phyloP scores from a whole-genome alignment of 805 yeast species.

The Saturnispora sekii region DNA sequence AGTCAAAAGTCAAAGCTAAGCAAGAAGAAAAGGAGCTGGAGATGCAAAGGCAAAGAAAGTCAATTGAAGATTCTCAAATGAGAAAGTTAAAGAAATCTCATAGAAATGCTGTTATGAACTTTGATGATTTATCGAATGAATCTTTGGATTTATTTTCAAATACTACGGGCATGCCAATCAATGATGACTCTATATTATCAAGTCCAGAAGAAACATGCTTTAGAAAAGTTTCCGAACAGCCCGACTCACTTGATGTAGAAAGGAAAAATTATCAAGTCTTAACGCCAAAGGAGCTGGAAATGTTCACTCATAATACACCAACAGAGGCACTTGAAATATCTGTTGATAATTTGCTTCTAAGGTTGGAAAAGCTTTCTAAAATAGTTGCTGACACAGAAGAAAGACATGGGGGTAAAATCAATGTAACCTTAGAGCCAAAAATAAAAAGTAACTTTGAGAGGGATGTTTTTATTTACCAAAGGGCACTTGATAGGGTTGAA shows the following conservation, averaged over 20 bases:
- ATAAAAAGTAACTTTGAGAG: background rate
- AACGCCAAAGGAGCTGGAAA: background rate
- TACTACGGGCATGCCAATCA: background rate
- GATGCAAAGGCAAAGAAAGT: background rate
- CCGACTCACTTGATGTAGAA: background rate
- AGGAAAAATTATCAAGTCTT: background rate
- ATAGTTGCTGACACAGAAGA: background rate
- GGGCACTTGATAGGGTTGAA: constrained; percentile 3
- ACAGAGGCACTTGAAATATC: constrained; percentile 5
- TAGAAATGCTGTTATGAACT: background rate
- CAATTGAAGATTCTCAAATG: background rate
- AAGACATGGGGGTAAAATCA: background rate
- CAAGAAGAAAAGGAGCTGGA: background rate
- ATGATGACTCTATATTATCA: background rate
- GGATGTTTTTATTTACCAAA: constrained; percentile 2
- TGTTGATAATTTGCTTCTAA: background rate
- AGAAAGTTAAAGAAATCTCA: background rate
- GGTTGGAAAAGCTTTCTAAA: constrained; percentile 5
- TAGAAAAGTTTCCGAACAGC: background rate
- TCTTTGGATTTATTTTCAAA: background rate
- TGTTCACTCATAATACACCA: constrained; percentile 5
- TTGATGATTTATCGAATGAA: background rate
- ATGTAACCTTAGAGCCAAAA: background rate
- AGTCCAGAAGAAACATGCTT: background rate
- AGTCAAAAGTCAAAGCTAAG: background rate